Evolutionary conservation across 1,284 basidiomycete genomes (phyloP).

Genomic region (Cryptococcus sp.): DNA sequence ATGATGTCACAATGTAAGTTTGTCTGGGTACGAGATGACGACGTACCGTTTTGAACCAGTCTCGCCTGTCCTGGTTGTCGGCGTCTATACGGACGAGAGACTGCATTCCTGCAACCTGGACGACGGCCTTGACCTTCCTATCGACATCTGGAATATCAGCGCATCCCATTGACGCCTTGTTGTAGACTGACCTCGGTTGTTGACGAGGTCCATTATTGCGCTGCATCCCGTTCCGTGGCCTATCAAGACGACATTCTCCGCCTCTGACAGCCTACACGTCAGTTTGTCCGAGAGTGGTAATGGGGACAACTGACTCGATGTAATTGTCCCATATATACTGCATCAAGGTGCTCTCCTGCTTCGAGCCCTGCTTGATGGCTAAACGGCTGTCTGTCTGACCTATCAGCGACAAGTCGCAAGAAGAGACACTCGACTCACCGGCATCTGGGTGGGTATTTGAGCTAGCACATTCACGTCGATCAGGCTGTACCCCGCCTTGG

Average conservation of each 20-base stretch:
- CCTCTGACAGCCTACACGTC: constrained; percentile 58
- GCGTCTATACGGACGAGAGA: constrained; percentile 42
- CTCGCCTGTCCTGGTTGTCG: constrained; percentile 27
- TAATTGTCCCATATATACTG: constrained; percentile 94
- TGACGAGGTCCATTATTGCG: constrained; percentile 66
- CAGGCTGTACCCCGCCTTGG: constrained; percentile 58
- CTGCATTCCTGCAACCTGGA: constrained; percentile 69
- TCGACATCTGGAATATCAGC: constrained; percentile 52
- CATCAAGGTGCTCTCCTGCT: constrained; percentile 54
- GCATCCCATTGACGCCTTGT: not conserved
- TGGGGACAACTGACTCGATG: constrained; percentile 62
- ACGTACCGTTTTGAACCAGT: constrained; percentile 42
- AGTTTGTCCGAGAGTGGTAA: not conserved
- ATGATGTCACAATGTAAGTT: not conserved
- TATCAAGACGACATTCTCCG: constrained; percentile 68
- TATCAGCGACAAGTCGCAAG: constrained; percentile 1
- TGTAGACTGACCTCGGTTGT: constrained; percentile 57
- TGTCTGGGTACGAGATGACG: not conserved
- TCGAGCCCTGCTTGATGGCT: constrained; percentile 23
- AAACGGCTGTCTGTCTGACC: constrained; percentile 18
- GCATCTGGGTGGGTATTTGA: constrained; percentile 52
- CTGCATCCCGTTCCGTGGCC: constrained; percentile 80
- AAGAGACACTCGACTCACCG: constrained; percentile 9
- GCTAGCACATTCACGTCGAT: constrained; percentile 84
- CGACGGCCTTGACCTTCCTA: constrained; percentile 60